Base-by-base conservation (phyloP, 2,329 filamentous ascomycete species). In the Pseudogymnoascus sp. region DNA sequence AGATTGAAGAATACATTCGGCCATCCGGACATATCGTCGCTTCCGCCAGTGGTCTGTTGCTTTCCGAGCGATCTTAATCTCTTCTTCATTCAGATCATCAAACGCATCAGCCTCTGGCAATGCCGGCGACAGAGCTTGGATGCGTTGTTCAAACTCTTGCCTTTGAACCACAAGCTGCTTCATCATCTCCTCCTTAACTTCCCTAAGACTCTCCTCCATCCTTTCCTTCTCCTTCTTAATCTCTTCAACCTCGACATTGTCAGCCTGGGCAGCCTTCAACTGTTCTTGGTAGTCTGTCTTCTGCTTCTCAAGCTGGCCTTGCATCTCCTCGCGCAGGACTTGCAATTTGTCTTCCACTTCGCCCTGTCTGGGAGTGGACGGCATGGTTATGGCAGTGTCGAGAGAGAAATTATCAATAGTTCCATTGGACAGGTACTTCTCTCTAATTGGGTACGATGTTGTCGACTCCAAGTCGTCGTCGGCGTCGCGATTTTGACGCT, bases 391-490 rank as follows among this genome's bases (percentile, higher is more conserved):
- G 11, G 88, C 89, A 1, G 94, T 99, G 72, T 99, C 94, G 14
- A 99, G 80, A 1, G 93, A 97, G 70, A 97, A 94, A 72, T 96
- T 97, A 75, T 99, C 94, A 61, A 97, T 82, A 0, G 93, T 97
- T 1, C 93, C 93, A 62, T 89, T 94, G 2, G 92, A 97, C 78
- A 96, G 84, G 75, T 97, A 97, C 72, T 97, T 97, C 69, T 99
- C 94, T 60, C 94, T 84, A 30, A 92, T 81, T 1, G 91, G 88
- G 71, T 92, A 97, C 0, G 93, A 97, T 28, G 87, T 89, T 58
- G 89, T 84, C 0, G 93, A 97, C 67, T 99, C 94, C 61, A 87
- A 85, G 72, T 97, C 94, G 62, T 97, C 93, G 62, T 93, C 90
- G 41, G 88, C 88, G 65, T 93, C 92, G 22, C 92, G 85, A 4